Conservation (phyloP, 352 stramenopile genomes). For the Globisporangium solare region DNA sequence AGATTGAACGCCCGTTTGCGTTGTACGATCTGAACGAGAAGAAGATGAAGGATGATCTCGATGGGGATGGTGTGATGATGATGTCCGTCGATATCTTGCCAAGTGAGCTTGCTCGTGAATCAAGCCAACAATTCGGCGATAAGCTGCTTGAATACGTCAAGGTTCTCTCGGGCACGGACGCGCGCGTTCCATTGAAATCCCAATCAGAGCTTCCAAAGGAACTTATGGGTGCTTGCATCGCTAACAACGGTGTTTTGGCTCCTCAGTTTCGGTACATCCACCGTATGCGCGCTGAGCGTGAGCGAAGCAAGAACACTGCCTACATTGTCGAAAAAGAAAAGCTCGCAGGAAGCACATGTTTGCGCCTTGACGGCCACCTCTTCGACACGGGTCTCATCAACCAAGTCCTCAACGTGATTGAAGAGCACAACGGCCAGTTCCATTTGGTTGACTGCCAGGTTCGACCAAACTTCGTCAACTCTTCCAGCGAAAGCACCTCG, state of each 20-base stretch:
- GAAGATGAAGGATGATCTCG: constrained; percentile 68
- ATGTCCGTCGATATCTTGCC: constrained; percentile 96
- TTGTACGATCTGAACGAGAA: constrained; percentile 79
- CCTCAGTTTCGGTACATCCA: constrained; percentile 92
- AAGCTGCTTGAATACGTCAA: constrained; percentile 86
- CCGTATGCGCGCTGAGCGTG: constrained; percentile 80
- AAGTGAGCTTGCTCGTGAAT: constrained; percentile 92
- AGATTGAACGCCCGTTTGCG: constrained; percentile 94
- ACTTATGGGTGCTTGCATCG: constrained; percentile 88
- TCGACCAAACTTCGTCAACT: constrained; percentile 61
- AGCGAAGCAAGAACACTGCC: constrained; percentile 59
- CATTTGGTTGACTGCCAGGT: constrained; percentile 91
- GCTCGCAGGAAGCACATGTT: constrained; percentile 70
- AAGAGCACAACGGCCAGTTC: constrained; percentile 85
- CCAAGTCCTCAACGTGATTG: constrained; percentile 92
- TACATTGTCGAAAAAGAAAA: constrained; percentile 69
- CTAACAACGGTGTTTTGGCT: constrained; percentile 81
- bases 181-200: constrained; percentile 41
- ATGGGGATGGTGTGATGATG: constrained; percentile 86
- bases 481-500: constrained; percentile 38
- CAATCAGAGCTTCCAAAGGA: constrained; percentile 68
- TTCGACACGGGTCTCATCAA: constrained; percentile 97
- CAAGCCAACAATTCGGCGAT: constrained; percentile 94
- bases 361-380: constrained; percentile 89
- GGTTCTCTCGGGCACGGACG: constrained; percentile 46